Conservation (phyloP, 2,329 filamentous ascomycete species). For the Aspergillus ibericus region DNA sequence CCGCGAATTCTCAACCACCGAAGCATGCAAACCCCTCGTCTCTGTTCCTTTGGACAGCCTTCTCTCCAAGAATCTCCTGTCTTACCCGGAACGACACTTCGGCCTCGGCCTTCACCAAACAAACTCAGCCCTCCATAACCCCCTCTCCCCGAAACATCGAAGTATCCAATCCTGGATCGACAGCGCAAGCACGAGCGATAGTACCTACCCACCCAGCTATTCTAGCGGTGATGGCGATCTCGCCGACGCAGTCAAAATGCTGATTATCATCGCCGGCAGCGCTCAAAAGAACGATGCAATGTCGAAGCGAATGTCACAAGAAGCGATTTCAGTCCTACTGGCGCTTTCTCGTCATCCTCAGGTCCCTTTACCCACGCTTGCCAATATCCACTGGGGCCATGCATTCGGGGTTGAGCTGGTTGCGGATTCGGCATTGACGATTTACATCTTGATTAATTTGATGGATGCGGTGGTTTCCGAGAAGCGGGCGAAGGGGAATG, state of each 20-base stretch:
- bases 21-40: neutral
- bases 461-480: neutral
- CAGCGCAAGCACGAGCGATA: neutral
- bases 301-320: neutral
- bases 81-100: neutral
- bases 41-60: neutral
- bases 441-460: neutral
- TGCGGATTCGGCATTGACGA: neutral
- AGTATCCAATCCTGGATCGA: neutral
- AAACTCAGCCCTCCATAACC: neutral
- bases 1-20: slow-evolving; percentile 6
- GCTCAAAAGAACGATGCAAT: neutral
- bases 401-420: neutral
- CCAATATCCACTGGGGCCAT: neutral
- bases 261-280: neutral
- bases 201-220: neutral
- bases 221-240: neutral
- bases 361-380: neutral
- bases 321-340: neutral
- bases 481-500: neutral
- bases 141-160: neutral
- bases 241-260: neutral
- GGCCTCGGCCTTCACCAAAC: neutral
- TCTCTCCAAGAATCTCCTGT: neutral
- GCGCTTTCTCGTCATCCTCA: neutral